These are phyloP conservation scores for Stereum hirsutum DNA, from an alignment of 1,284 basidiomycete species.

Conservation along the genomic window DNA sequence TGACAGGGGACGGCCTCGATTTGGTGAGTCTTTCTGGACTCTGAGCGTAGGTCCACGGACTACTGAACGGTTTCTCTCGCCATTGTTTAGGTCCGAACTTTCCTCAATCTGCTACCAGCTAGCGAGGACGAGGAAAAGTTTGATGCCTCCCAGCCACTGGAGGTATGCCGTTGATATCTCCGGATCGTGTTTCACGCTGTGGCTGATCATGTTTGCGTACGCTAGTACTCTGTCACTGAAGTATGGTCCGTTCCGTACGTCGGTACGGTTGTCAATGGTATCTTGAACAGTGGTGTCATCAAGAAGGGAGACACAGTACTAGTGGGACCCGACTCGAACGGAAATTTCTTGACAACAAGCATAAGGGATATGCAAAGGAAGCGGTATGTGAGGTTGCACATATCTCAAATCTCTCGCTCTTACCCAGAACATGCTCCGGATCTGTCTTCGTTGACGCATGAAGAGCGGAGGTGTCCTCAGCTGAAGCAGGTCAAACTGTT, in stretches of 20 bases:
- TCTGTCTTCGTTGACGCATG: slow-evolving; percentile 2
- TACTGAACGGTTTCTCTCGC: not conserved
- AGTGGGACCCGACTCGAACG: slow-evolving; percentile 90
- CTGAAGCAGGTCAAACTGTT: slow-evolving; percentile 93
- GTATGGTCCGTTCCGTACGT: slow-evolving; percentile 88
- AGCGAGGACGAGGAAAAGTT: slow-evolving; percentile 83
- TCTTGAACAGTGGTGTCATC: slow-evolving; percentile 70
- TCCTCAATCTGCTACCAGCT: slow-evolving; percentile 80
- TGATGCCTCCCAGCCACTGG: slow-evolving; percentile 78
- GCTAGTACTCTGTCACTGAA: slow-evolving; percentile 73
- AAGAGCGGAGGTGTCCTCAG: slow-evolving; percentile 75
- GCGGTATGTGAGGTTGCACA: slow-evolving; percentile 33
- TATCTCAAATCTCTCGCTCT: not conserved
- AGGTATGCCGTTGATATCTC: slow-evolving; percentile 35
- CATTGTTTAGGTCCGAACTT: slow-evolving; percentile 56
- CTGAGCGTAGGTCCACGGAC: not conserved
- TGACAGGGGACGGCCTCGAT: slow-evolving; percentile 88
- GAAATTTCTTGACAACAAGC: slow-evolving; percentile 76
- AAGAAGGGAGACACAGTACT: slow-evolving; percentile 79
- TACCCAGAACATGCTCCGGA: too few species aligned
- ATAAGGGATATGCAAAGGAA: slow-evolving; percentile 95
- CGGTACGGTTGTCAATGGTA: slow-evolving; percentile 92
- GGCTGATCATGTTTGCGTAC: not conserved
- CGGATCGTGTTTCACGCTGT: not conserved
- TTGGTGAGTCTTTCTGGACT: slow-evolving; percentile 32